phyloP scores from a whole-genome alignment of 2,329 filamentous ascomycete species.

The Allantophomopsis lycopodina region DNA sequence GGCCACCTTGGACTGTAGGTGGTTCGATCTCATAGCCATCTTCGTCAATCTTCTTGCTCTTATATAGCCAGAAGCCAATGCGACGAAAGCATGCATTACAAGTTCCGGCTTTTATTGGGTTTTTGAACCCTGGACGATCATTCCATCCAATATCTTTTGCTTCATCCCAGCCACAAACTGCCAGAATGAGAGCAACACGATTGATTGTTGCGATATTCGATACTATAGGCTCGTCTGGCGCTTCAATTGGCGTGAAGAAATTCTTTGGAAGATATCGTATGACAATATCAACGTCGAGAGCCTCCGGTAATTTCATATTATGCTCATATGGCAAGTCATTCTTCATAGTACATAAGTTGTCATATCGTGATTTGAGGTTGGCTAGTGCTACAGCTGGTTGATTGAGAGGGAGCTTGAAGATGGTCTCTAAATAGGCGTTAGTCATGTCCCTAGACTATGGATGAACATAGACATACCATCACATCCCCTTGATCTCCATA shows the following conservation, averaged over 20 bases:
- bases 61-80: slow-evolving; percentile 89
- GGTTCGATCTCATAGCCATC: slow-evolving; percentile 33
- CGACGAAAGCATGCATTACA: slow-evolving; percentile 82
- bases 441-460: slow-evolving; percentile 15
- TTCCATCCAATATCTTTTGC: slow-evolving; percentile 14
- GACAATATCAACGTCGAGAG: slow-evolving; percentile 34
- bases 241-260: slow-evolving; percentile 31
- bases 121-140: not conserved
- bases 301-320: slow-evolving; percentile 38
- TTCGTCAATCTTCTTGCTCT: slow-evolving; percentile 51
- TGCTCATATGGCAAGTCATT: slow-evolving; percentile 46
- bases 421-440: slow-evolving; percentile 28
- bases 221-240: slow-evolving; percentile 1
- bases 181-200: slow-evolving; percentile 50
- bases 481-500: slow-evolving; percentile 81
- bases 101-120: slow-evolving; percentile 26
- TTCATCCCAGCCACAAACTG: slow-evolving; percentile 65
- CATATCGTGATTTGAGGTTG: slow-evolving; percentile 48
- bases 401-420: slow-evolving; percentile 48
- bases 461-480: slow-evolving; percentile 41
- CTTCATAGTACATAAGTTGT: slow-evolving; percentile 39
- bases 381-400: slow-evolving; percentile 45
- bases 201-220: slow-evolving; percentile 40
- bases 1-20: slow-evolving; percentile 43
- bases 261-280: slow-evolving; percentile 34